Evolutionary conservation across 192 early-diverging fungal species (phyloP), one percentile per base, ranked within the genome.

Genomic region (Mortierella antarctica): DNA sequence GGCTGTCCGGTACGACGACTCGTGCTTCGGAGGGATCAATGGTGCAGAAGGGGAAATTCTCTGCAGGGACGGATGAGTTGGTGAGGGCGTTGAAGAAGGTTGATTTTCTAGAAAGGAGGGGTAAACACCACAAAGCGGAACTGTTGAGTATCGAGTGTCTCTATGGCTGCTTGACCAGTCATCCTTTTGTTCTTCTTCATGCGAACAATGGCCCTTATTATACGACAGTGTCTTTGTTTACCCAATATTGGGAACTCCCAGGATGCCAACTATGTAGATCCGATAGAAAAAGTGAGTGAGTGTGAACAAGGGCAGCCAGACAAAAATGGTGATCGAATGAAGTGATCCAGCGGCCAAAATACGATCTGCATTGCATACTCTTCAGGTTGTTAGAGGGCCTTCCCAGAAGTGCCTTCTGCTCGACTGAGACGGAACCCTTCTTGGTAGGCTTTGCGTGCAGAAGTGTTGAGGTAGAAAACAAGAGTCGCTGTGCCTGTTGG

Each of bases 41-140:
- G 6, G 92, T 95, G 71, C 92, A 94, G 83, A 95, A 95, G 9
- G 94, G 94, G 73, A 92, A 95, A 74, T 95, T 95, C 62, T 93
- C 93, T 21, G 91, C 85, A 20, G 83, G 75, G 7, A 86, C 83
- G 20, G 71, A 72, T 41, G 76, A 83, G 62, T 88, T 85, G 13
- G 85, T 87, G 46, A 92, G 42, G 18, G 82, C 86, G 73, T 90
- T 84, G 71, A 91, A 87, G 40, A 90, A 80, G 1, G 84, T 84
- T n/a, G 86, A 88, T 76, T 89, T 89, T 59, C 76, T 71, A 57
- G 12, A 54, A 39, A n/a, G n/a, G 31, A 31, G 31, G 31, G 3
- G 3, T 31, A 31, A n/a, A n/a, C n/a, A 31, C 31, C 1, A 3
- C 1, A 31, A 31, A 31, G 31, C 31, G 1, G 31, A 31, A 31